Evolutionary conservation across 2,329 filamentous ascomycete genomes (phyloP).

Genomic region (Pseudopithomyces chartarum): DNA sequence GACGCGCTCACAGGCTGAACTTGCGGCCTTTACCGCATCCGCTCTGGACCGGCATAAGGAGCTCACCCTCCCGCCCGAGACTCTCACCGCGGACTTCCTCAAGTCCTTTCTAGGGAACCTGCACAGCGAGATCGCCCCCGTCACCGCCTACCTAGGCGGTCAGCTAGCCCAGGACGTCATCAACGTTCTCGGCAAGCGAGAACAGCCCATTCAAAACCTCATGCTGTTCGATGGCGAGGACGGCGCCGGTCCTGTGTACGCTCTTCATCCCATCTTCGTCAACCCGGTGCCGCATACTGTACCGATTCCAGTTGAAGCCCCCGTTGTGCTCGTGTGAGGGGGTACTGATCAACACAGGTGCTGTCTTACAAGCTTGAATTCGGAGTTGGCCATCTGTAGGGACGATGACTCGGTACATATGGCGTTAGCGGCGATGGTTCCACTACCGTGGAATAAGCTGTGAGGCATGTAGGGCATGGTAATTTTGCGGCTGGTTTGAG

Average conservation of each 20-base stretch:
- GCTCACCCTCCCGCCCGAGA: constrained; percentile 53
- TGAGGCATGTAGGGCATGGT: no score
- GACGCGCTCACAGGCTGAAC: constrained; percentile 62
- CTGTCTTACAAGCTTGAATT: background rate
- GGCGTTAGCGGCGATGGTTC: background rate
- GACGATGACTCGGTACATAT: background rate
- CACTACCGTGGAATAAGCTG: no score
- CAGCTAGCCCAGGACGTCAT: constrained; percentile 95
- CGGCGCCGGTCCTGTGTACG: constrained; percentile 78
- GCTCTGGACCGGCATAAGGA: constrained; percentile 79
- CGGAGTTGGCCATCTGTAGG: background rate
- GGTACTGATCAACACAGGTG: background rate
- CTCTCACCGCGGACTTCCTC: constrained; percentile 65
- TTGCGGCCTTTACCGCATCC: constrained; percentile 76
- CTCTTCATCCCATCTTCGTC: constrained; percentile 71
- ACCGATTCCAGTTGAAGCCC: constrained; percentile 27
- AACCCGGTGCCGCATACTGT: constrained; percentile 30
- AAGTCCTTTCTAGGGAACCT: constrained; percentile 87
- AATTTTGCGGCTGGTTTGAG: background rate
- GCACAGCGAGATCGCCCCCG: constrained; percentile 81
- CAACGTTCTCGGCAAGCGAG: constrained; percentile 86
- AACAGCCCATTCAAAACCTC: constrained; percentile 96
- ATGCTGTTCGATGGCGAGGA: constrained; percentile 87
- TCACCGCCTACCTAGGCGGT: constrained; percentile 86
- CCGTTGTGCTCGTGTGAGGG: constrained; percentile 20